phyloP scores from a whole-genome alignment of 352 stramenopile species.

The Globisporangium nodosum region DNA sequence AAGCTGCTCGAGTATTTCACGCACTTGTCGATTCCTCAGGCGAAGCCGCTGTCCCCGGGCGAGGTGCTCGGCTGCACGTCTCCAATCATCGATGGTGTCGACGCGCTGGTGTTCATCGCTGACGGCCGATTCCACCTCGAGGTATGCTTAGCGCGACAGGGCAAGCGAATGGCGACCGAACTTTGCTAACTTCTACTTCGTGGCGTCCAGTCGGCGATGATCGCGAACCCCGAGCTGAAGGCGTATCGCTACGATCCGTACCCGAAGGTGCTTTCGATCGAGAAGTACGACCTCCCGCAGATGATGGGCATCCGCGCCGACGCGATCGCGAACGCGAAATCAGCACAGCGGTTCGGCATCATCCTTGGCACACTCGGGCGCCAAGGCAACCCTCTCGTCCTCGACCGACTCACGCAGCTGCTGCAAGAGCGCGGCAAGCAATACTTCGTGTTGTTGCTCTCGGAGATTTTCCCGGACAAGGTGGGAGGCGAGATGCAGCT shows the following conservation, averaged over 20 bases:
- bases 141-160: conserved; percentile 30
- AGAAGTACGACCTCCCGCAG: conserved; percentile 95
- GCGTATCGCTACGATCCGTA: conserved; percentile 99
- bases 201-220: conserved; percentile 85
- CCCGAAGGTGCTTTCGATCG: conserved; percentile 94
- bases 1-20: conserved; percentile 79
- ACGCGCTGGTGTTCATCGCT: conserved; percentile 97
- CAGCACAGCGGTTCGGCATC: conserved; percentile 92
- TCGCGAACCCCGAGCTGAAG: conserved; percentile 94
- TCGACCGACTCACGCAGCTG: conserved; percentile 90
- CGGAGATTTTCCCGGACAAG: conserved; percentile 96
- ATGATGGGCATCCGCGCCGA: conserved; percentile 93
- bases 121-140: conserved; percentile 99
- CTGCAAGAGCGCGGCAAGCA: conserved; percentile 86
- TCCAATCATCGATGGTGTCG: conserved; percentile 88
- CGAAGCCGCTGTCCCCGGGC: conserved; percentile 95
- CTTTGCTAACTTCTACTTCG: too few relatives aligned
- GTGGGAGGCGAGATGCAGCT: conserved; percentile 13
- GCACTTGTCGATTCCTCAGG: conserved; percentile 90
- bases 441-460: conserved; percentile 95
- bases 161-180: too few relatives aligned
- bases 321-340: conserved; percentile 67
- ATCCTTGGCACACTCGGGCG: conserved; percentile 98
- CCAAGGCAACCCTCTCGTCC: conserved; percentile 96
- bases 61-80: conserved; percentile 99